A percentile compares a stretch with the other conserved stretches of the same genome.
phyloP scores from a whole-genome alignment of 73 alveolate species.

The Blepharisma japonicum region DNA sequence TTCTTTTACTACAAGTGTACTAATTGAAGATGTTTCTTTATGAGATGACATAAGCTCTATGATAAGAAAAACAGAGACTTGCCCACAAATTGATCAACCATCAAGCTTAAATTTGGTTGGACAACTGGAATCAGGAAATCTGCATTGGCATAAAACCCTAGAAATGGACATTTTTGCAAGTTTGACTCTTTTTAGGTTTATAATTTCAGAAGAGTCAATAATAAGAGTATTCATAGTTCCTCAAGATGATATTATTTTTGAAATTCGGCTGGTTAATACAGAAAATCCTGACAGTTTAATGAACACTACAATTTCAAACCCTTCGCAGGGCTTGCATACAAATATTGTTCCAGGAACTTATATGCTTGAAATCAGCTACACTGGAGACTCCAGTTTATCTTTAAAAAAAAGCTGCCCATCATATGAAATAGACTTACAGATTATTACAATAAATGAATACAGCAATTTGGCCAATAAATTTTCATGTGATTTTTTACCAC shows the following conservation, averaged over 20 bases:
- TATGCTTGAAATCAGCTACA: not conserved
- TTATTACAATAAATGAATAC: not conserved
- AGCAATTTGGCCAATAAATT: not conserved
- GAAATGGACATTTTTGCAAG: not conserved
- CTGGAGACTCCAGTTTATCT: not conserved
- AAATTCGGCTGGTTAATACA: not conserved
- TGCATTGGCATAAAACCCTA: constrained; percentile 3
- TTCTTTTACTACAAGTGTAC: not conserved
- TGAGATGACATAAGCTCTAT: constrained; percentile 2
- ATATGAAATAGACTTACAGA: not conserved
- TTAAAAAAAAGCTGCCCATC: not conserved
- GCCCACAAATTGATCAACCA: constrained; percentile 8
- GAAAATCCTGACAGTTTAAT: not conserved
- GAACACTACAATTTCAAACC: not conserved
- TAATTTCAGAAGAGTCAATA: not conserved
- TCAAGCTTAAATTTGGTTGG: constrained; percentile 4
- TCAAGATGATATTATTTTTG: not conserved
- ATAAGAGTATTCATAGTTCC: not conserved
- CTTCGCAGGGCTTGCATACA: not conserved
- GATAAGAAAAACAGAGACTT: constrained; percentile 13
- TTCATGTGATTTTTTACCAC: not conserved
- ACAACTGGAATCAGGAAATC: not conserved
- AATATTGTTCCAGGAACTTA: not conserved
- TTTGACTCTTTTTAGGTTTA: not conserved
- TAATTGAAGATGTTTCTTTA: constrained; percentile 22